Evolutionary conservation across 768 basidiomycete genomes (phyloP).

Genomic region (Collybiopsis luxurians): DNA sequence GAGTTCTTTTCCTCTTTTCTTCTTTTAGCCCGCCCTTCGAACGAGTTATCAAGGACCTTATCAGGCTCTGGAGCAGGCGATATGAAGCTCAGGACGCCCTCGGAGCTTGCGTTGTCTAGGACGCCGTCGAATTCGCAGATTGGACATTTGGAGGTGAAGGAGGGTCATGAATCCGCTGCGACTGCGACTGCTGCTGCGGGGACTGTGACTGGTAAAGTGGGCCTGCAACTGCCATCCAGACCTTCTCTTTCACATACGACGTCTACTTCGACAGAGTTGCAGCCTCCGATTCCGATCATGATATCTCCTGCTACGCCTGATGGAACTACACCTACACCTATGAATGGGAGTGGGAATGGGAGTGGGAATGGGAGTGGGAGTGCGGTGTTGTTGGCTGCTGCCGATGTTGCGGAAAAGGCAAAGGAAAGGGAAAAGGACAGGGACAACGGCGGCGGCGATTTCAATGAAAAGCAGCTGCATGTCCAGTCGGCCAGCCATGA

Average conservation of each 20-base stretch:
- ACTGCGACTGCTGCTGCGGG: background rate
- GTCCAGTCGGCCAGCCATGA: constrained; percentile 22
- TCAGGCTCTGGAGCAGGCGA: constrained; percentile 14
- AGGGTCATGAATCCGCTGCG: background rate
- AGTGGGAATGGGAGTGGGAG: constrained; percentile 3
- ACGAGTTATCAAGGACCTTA: constrained; percentile 16
- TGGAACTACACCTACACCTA: constrained; percentile 22
- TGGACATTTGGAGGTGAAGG: background rate
- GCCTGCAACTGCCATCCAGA: background rate
- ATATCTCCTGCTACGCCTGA: constrained; percentile 63
- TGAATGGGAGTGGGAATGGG: constrained; percentile 4
- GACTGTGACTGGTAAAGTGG: too few species aligned
- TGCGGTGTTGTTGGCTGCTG: too few species aligned
- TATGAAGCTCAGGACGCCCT: constrained; percentile 26
- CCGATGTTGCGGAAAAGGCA: constrained; percentile 13
- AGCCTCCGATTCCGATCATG: constrained; percentile 47
- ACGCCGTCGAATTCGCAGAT: constrained; percentile 10
- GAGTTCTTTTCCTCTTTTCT: background rate
- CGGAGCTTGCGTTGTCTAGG: constrained; percentile 20
- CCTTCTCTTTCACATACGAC: constrained; percentile 6
- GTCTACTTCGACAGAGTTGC: constrained; percentile 7
- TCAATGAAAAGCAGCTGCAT: constrained; percentile 25
- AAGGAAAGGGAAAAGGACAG: constrained; percentile 19
- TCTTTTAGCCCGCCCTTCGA: background rate
- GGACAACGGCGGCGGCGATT: constrained; percentile 27